Evolutionary conservation across 768 basidiomycete genomes (phyloP), one percentile per base, ranked within the genome.

Genomic region (Asterophora parasitica): DNA sequence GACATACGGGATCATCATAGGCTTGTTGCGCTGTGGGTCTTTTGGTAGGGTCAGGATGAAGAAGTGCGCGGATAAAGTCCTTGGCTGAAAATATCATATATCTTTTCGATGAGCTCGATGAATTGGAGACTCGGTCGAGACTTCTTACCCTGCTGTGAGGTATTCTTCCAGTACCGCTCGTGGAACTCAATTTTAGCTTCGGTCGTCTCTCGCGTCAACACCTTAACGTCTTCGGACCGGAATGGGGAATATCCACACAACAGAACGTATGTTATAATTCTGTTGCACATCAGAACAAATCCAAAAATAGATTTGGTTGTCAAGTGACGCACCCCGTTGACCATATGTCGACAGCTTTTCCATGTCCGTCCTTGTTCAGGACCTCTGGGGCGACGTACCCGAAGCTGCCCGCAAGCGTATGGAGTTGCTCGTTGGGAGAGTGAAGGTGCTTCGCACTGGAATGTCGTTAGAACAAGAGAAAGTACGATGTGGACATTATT

Each of bases 201-300:
- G 0, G 82, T 85, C n/a, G 91, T 95, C 65, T 98, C 92, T 26
- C 79, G 76, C 43, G 88, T 74, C 31, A 97, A 76, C 40, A 82
- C 79, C 49, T 79, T 77, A 42, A 79, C 68, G 58, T 93, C 86
- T 19, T 91, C 87, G 0, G 88, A 84, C 35, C 92, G 79, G 75
- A 98, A 98, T 0, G 96, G 96, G 1, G 88, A 84, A 68, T 98
- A 98, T 2, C 95, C 95, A 58, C 95, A 95, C 1, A 96, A 76
- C 11, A 98, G 74, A 44, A 96, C 91, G 65, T 96, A 98, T 13
- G 94, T 88, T 56, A 99, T 97, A 53, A 98, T 79, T 0, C 93
- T 94, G 54, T 15, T 17, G 15, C 27, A 13, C 15, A 13, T 2
- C 42, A 32, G 7, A 23, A 19, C 31, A 11, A 33, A 27, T 15